Conservation (phyloP, 495 filamentous ascomycete genomes). For the Trichodelitschia bisporula region DNA sequence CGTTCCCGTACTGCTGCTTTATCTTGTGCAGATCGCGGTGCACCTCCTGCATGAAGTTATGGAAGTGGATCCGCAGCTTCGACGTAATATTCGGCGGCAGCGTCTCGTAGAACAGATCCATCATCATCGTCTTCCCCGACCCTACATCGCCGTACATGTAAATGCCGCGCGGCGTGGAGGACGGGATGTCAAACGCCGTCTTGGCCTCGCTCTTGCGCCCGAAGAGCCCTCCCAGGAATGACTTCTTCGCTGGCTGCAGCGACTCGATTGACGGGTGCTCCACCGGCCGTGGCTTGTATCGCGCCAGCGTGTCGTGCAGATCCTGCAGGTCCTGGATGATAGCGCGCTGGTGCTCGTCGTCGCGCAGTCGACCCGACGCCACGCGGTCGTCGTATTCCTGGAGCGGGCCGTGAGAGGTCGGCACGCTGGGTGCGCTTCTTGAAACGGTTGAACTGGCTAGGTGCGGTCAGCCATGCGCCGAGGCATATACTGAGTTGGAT, state of each 20-base stretch:
- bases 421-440: neutral
- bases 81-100: conserved; percentile 53
- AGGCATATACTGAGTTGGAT: no score
- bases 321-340: conserved; percentile 77
- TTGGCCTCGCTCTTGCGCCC: conserved; percentile 18
- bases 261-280: conserved; percentile 55
- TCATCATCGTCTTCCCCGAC: conserved; percentile 97
- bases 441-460: no score
- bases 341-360: conserved; percentile 86
- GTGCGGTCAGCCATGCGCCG: no score
- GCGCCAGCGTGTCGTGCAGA: conserved; percentile 57
- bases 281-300: conserved; percentile 47
- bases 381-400: conserved; percentile 73
- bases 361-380: conserved; percentile 37
- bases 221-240: conserved; percentile 53
- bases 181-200: conserved; percentile 27
- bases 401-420: conserved; percentile 32
- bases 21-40: conserved; percentile 77
- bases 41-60: conserved; percentile 98
- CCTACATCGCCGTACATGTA: conserved; percentile 97
- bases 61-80: conserved; percentile 94
- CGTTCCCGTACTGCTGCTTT: conserved; percentile 70
- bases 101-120: conserved; percentile 97
- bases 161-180: conserved; percentile 58
- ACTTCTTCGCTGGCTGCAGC: conserved; percentile 31